Base-by-base conservation (phyloP, 75 land plant species). In the Ceratopteris richardii region DNA sequence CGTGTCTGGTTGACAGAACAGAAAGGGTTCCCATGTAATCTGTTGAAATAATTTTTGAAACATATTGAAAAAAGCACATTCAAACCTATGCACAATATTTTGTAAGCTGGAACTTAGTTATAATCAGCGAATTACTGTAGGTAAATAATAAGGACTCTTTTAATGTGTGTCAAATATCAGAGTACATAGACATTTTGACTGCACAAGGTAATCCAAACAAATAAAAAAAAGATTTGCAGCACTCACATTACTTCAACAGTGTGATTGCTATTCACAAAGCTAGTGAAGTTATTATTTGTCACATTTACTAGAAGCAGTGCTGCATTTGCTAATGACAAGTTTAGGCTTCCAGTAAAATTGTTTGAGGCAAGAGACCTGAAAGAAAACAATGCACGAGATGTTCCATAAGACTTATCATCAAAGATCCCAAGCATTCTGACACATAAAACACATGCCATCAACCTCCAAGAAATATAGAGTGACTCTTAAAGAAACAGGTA, bases 11-110 rank as follows among this genome's bases (percentile, higher is more conserved):
- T 52, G 28, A 4, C 25, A 9, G 1, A 2, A 23, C 54, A 52
- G 29, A 24, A 52, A 12, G 54, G 54, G 23, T 52, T 52, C 14
- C 54, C 54, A 52, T 52, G 28, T 14, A 52, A 14, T 26, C 54
- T 52, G 54, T 11, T 52, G n/a, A 2, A n/a, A 3, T 17, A 3
- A 5, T n/a, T 17, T 46, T 2, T 5, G 14, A 46, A 33, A 33
- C 37, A 3, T 9, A 33, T n/a, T n/a, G n/a, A n/a, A n/a, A n/a
- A n/a, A n/a, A n/a, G n/a, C n/a, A n/a, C n/a, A n/a, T n/a, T n/a
- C n/a, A n/a, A n/a, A n/a, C n/a, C n/a, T n/a, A n/a, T n/a, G n/a
- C n/a, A n/a, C n/a, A n/a, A n/a, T n/a, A n/a, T n/a, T n/a, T n/a
- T n/a, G n/a, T n/a, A n/a, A n/a, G n/a, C n/a, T n/a, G n/a, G n/a